These are phyloP conservation scores for Exophiala viscosa DNA, from an alignment of 2,329 filamentous ascomycete species.

Conservation along the genomic window DNA sequence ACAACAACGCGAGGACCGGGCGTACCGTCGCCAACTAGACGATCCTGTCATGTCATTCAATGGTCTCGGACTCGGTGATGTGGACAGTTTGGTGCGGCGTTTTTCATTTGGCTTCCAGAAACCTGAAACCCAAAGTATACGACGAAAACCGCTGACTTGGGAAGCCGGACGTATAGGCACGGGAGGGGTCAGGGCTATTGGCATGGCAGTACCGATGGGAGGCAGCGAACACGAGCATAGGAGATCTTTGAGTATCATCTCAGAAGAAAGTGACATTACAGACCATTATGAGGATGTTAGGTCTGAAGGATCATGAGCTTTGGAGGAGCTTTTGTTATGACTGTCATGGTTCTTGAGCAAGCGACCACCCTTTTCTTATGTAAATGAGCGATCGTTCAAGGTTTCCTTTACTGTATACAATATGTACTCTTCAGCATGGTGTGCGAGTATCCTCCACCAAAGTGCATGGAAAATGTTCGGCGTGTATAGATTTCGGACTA, in stretches of 20 bases:
- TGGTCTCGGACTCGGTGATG: conserved; percentile 5
- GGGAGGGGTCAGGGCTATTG: conserved; percentile 13
- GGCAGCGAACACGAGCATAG: conserved; percentile 9
- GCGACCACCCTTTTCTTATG: neutral
- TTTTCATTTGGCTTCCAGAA: conserved; percentile 19
- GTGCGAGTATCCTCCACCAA: too few relatives aligned
- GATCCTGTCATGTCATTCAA: conserved; percentile 19
- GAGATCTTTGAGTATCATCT: conserved; percentile 3
- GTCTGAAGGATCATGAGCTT: conserved; percentile 8
- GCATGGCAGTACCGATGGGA: conserved; percentile 18
- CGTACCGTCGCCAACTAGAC: conserved; percentile 22
- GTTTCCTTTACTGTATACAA: neutral
- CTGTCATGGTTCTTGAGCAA: conserved; percentile 1
- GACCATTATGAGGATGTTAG: conserved; percentile 10
- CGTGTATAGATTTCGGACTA: neutral
- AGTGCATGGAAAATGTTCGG: too few relatives aligned
- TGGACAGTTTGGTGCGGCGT: conserved; percentile 13
- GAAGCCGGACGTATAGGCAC: conserved; percentile 6
- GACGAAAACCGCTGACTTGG: conserved; percentile 17
- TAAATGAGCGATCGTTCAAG: neutral
- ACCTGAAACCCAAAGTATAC: conserved; percentile 9
- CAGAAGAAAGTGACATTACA: conserved; percentile 2
- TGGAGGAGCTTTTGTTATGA: neutral
- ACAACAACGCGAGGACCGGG: conserved; percentile 13
- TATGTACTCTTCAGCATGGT: too few relatives aligned